A percentile compares a stretch with the other conserved stretches of the same genome.
Conservation (phyloP, 2,329 filamentous ascomycete genomes). For the Penicillium sp. region DNA sequence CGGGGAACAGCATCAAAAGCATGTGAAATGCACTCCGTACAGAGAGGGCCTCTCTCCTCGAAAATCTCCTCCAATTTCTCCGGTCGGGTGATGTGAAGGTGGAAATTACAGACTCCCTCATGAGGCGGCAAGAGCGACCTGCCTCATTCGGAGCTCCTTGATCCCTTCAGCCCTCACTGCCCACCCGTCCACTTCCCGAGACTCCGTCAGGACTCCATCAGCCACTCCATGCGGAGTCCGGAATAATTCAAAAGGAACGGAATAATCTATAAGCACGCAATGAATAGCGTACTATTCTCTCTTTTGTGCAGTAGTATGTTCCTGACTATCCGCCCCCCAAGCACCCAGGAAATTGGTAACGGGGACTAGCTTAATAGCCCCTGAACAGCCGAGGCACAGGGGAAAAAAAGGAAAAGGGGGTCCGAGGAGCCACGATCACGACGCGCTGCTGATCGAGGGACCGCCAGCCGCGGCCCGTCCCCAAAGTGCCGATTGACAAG, state of each 20-base stretch:
- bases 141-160: background rate
- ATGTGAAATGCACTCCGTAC: background rate
- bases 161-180: background rate
- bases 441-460: conserved; percentile 12
- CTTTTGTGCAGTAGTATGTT: background rate
- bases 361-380: conserved; percentile 9
- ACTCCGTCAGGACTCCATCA: background rate
- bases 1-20: background rate
- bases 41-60: background rate
- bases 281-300: too few species aligned
- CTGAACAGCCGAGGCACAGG: conserved; percentile 6
- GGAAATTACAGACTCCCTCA: background rate
- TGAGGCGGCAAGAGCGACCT: background rate
- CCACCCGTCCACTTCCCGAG: background rate
- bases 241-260: background rate
- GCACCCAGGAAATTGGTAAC: conserved; percentile 17
- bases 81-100: background rate
- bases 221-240: background rate
- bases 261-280: background rate
- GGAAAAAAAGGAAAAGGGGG: background rate
- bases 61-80: background rate
- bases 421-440: conserved; percentile 11
- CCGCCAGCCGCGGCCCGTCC: conserved; percentile 18
- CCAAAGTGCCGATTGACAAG: background rate
- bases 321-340: conserved; percentile 1